Percentiles rank a stretch among this genome's conserved stretches.
Conservation (phyloP, 345 rosid genomes). For the Arabidopsis suecica region DNA sequence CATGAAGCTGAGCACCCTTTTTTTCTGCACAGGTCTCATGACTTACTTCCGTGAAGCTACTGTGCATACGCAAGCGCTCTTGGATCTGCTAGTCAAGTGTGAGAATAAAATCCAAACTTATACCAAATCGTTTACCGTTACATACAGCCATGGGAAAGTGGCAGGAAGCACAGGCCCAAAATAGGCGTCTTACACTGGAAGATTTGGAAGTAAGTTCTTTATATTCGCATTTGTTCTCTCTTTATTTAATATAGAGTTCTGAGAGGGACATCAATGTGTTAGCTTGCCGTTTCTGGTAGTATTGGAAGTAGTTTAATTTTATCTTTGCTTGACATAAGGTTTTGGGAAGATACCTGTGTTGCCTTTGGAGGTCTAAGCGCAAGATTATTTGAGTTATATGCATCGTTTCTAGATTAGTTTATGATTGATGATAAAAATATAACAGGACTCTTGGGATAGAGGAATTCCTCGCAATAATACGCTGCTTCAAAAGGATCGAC, state of each 20-base stretch:
- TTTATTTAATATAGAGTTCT: slow-evolving; percentile 7
- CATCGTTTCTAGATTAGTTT: background rate
- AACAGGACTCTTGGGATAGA: slow-evolving; percentile 99
- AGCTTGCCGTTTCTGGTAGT: slow-evolving; percentile 4
- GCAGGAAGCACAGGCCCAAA: slow-evolving; percentile 99
- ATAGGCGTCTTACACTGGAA: slow-evolving; percentile 96
- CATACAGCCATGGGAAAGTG: slow-evolving; percentile 99
- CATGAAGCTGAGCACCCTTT: background rate
- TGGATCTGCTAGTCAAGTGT: slow-evolving; percentile 95
- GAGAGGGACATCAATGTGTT: background rate
- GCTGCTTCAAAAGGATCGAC: slow-evolving; percentile 94
- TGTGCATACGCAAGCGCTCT: slow-evolving; percentile 96
- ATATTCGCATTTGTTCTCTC: background rate
- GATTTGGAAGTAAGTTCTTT: slow-evolving; percentile 83
- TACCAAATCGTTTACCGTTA: slow-evolving; percentile 98
- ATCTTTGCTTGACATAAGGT: background rate
- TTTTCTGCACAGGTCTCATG: slow-evolving; percentile 62
- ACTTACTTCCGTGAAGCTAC: slow-evolving; percentile 99
- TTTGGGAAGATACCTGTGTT: slow-evolving; percentile 14
- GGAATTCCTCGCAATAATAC: slow-evolving; percentile 99
- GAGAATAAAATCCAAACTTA: slow-evolving; percentile 99
- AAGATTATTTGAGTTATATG: slow-evolving; percentile 2
- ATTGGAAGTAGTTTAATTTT: background rate
- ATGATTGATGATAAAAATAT: slow-evolving; percentile 10
- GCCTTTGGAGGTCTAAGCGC: background rate